These are phyloP conservation scores for Raddia distichophylla DNA, from an alignment of 176 grass and related monocot species.

Conservation along the genomic window DNA sequence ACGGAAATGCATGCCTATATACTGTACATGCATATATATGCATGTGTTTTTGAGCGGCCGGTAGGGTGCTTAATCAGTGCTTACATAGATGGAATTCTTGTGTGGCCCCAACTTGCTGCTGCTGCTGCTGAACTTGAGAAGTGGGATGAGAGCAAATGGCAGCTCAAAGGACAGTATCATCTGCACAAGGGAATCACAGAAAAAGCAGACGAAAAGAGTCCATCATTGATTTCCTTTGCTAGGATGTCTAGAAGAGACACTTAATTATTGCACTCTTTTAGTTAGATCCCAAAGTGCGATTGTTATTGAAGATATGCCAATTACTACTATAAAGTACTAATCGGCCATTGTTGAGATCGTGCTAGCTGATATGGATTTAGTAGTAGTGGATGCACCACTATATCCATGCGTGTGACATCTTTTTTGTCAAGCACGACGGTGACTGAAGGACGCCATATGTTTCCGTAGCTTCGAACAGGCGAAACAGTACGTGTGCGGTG, in stretches of 20 bases:
- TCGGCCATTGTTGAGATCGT: background rate
- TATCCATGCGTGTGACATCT: background rate
- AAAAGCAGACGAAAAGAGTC: background rate
- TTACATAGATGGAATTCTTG: slow-evolving; percentile 84
- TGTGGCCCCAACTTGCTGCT: slow-evolving; percentile 81
- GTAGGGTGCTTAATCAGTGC: background rate
- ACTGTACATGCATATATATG: background rate
- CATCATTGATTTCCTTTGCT: slow-evolving; percentile 8
- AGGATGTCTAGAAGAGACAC: background rate
- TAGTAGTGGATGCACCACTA: slow-evolving; percentile 23
- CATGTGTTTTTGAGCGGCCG: background rate
- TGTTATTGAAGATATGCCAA: background rate
- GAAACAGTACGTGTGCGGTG: background rate
- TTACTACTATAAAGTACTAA: too few relatives aligned
- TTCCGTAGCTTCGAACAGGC: background rate
- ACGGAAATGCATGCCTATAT: background rate
- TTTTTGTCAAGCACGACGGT: background rate
- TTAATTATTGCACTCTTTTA: slow-evolving; percentile 1
- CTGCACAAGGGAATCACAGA: background rate
- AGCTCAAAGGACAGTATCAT: too few relatives aligned
- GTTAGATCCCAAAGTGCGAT: slow-evolving; percentile 15
- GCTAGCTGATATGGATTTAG: slow-evolving; percentile 11
- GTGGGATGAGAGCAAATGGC: too few relatives aligned
- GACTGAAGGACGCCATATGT: background rate
- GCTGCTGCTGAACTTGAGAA: slow-evolving; percentile 40